A percentile compares a stretch with the other conserved stretches of the same genome.
Evolutionary conservation across 1,139 yeast species (phyloP).

Genomic region (Magnusiomyces magnusii): DNA sequence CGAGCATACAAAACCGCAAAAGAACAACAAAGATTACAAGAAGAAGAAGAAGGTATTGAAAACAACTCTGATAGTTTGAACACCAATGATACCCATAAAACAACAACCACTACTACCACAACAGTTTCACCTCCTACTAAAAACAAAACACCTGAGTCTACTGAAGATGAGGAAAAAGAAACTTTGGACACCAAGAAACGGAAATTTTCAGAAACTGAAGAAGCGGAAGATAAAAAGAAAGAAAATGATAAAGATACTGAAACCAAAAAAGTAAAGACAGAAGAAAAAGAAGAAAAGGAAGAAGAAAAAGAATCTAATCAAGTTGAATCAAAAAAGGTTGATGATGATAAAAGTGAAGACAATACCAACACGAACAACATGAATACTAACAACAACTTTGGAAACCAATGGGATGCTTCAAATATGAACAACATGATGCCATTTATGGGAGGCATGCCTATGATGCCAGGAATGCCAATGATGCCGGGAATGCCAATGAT

Average conservation of each 20-base stretch:
- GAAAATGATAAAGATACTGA: background rate
- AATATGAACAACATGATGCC: slow-evolving; percentile 7
- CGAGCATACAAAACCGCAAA: slow-evolving; percentile 45
- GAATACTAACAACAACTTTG: slow-evolving; percentile 5
- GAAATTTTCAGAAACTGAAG: background rate
- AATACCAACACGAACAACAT: slow-evolving; percentile 11
- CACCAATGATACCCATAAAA: background rate
- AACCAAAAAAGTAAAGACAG: slow-evolving; percentile 16
- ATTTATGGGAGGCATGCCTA: slow-evolving; percentile 13
- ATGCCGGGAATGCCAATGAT: background rate
- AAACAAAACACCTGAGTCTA: background rate
- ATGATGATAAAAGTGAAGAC: slow-evolving; percentile 3
- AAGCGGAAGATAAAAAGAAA: slow-evolving; percentile 8
- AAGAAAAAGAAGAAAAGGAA: slow-evolving; percentile 13
- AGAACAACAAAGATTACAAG: slow-evolving; percentile 20
- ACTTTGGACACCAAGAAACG: background rate
- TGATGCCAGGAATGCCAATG: slow-evolving; percentile 5
- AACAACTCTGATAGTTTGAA: slow-evolving; percentile 6
- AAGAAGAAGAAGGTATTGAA: background rate
- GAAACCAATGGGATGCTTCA: background rate
- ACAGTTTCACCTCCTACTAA: background rate
- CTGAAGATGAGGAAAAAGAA: background rate
- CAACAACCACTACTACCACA: background rate
- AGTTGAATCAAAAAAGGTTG: slow-evolving; percentile 1
- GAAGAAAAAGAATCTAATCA: background rate